Base-by-base conservation (phyloP, 805 yeast genomes). In the Starmerella cellae region DNA sequence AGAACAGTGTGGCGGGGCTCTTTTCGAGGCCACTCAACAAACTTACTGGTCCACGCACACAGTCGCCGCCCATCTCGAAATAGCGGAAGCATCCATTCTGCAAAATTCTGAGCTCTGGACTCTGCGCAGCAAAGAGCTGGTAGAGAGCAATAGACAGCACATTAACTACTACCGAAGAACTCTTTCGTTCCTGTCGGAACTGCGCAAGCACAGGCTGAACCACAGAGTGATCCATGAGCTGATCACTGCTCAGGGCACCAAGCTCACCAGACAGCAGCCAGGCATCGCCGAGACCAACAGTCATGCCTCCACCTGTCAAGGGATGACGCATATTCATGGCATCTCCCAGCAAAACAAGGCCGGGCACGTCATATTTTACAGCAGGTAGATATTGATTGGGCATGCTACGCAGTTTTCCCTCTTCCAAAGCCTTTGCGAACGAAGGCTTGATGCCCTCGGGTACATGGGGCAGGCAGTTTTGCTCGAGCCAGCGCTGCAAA, bases 281-380 rank as follows among this genome's bases (percentile, higher is more conserved):
- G 3, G 83, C 82, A 61, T 91, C 98, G 57, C 77, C 82, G 46
- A 91, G 66, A 2, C 95, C 96, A 34, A 91, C 98, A 21, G 97
- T 85, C 98, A 91, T 91, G 47, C 98, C 98, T 50, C 98, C 98
- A 41, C 98, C 98, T 1, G 97, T 91, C 47, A 91, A 71, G 22
- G 98, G 98, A 60, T 91, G 98, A 60, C 98, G 73, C 96, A 91
- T 91, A 61, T 91, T 91, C 53, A 87, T 69, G 2, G 98, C 82
- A 60, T 91, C 98, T 38, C 98, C 98, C 28, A 91, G 58, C 51
- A 88, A 70, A 29, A 91, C 67, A 37, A 84, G 65, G 11, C 98
- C 98, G 10, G 76, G 77, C 34, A 74, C 68, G 57, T 84, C 87
- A 23, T 53, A 45, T 39, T 69, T 67, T 43, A 73, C 68, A 1